Conservation (phyloP, 1,284 basidiomycete genomes). For the Inonotus hispidus region DNA sequence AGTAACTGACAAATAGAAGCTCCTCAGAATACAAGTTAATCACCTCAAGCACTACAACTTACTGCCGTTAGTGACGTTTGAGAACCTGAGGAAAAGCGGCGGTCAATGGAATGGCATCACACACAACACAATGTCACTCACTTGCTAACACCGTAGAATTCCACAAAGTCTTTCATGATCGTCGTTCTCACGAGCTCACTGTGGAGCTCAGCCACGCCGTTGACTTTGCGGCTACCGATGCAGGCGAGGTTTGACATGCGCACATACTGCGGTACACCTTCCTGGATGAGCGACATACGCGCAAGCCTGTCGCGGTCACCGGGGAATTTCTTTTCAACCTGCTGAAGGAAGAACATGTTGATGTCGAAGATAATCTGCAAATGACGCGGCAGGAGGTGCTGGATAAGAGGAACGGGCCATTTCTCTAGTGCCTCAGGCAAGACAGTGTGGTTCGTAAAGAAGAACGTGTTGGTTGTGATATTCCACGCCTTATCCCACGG, state of each 20-base stretch:
- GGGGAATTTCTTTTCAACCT: constrained; percentile 84
- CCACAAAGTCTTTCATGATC: constrained; percentile 89
- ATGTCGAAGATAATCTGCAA: constrained; percentile 91
- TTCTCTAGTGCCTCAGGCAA: constrained; percentile 55
- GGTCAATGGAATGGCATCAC: background rate
- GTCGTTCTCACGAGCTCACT: constrained; percentile 71
- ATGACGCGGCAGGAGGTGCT: constrained; percentile 78
- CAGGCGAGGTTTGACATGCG: constrained; percentile 85
- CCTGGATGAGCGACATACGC: constrained; percentile 89
- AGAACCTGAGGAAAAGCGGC: constrained; percentile 41
- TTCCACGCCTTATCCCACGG: constrained; percentile 80
- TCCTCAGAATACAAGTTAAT: constrained; percentile 12
- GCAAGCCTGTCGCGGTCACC: constrained; percentile 73
- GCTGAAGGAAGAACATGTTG: constrained; percentile 62
- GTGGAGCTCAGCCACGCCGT: constrained; percentile 92
- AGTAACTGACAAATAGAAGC: constrained; percentile 46
- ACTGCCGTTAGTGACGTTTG: constrained; percentile 85
- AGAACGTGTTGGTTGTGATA: constrained; percentile 84
- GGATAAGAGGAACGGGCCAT: constrained; percentile 82
- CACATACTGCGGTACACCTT: constrained; percentile 79
- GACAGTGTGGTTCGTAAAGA: constrained; percentile 91
- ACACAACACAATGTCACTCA: constrained; percentile 30
- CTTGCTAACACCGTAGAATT: constrained; percentile 77
- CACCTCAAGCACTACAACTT: constrained; percentile 29
- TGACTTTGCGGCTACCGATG: constrained; percentile 82